Evolutionary conservation across 2,329 filamentous ascomycete species (phyloP).

Genomic region (Dryadomyces quercus-mongolicae): DNA sequence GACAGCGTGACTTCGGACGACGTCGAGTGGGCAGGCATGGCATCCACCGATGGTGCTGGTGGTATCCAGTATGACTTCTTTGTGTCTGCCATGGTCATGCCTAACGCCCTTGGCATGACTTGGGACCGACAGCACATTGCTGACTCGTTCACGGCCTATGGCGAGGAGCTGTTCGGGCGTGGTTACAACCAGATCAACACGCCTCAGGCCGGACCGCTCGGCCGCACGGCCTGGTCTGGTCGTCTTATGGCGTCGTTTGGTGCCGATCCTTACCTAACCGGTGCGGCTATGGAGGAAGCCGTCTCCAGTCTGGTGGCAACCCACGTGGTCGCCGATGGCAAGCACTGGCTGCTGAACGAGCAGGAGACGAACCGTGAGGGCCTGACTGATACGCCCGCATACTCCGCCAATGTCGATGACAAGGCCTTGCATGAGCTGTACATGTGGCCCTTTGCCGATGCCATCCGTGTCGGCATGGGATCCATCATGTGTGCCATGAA

Average conservation of each 20-base stretch:
- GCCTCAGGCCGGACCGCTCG: not conserved
- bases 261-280: not conserved
- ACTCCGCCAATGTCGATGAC: constrained; percentile 13
- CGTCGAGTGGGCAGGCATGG: not conserved
- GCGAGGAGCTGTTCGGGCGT: not conserved
- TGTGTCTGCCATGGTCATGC: not conserved
- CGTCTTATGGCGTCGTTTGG: not conserved
- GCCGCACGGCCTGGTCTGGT: not conserved
- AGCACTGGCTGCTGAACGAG: constrained; percentile 21
- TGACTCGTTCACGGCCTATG: not conserved
- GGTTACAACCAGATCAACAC: not conserved
- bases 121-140: not conserved
- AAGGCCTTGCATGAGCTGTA: constrained; percentile 17
- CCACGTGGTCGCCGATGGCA: constrained; percentile 13
- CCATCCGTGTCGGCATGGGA: constrained; percentile 63
- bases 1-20: not conserved
- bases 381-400: not conserved
- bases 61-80: not conserved
- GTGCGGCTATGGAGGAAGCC: not conserved
- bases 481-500: constrained; percentile 79
- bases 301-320: not conserved
- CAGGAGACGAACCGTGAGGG: constrained; percentile 18
- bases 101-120: not conserved
- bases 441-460: constrained; percentile 55
- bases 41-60: not conserved